phyloP scores from a whole-genome alignment of 805 yeast genomes.

The Monosporozyma solicola region DNA sequence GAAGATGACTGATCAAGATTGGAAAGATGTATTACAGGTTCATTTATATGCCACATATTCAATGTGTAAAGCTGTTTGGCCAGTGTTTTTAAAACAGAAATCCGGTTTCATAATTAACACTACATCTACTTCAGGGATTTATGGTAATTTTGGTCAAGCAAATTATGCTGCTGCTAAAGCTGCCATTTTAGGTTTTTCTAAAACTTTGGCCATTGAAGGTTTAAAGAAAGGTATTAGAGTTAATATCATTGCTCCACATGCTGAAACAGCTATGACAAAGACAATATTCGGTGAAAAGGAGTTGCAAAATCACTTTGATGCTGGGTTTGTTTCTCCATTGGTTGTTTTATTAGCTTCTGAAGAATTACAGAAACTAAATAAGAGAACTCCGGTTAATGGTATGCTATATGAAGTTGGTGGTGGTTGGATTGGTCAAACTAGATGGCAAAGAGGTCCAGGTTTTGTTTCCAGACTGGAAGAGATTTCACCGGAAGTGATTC shows the following conservation, averaged over 20 bases:
- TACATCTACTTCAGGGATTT: constrained; percentile 92
- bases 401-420: constrained; percentile 88
- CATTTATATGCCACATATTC: constrained; percentile 77
- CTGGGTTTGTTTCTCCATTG: constrained; percentile 85
- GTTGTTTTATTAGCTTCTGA: constrained; percentile 73
- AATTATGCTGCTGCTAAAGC: constrained; percentile 92
- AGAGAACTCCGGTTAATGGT: constrained; percentile 50
- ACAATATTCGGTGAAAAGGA: constrained; percentile 76
- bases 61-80: constrained; percentile 88
- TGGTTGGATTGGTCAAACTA: constrained; percentile 90
- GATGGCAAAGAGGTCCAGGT: constrained; percentile 93
- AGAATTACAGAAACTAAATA: constrained; percentile 37
- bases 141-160: constrained; percentile 96
- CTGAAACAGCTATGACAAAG: constrained; percentile 94
- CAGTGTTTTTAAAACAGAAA: constrained; percentile 67
- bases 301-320: constrained; percentile 65
- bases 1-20: constrained; percentile 75
- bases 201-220: constrained; percentile 88
- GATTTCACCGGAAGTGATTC: constrained; percentile 58
- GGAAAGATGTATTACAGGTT: constrained; percentile 73
- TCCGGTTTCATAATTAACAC: constrained; percentile 76
- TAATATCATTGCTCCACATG: constrained; percentile 91
- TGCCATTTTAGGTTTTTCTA: constrained; percentile 77
- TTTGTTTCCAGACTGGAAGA: constrained; percentile 43
- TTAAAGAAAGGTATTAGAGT: constrained; percentile 64